These are phyloP conservation scores for Hypoxylon intermedium DNA, from an alignment of 495 filamentous ascomycete species.

Conservation along the genomic window DNA sequence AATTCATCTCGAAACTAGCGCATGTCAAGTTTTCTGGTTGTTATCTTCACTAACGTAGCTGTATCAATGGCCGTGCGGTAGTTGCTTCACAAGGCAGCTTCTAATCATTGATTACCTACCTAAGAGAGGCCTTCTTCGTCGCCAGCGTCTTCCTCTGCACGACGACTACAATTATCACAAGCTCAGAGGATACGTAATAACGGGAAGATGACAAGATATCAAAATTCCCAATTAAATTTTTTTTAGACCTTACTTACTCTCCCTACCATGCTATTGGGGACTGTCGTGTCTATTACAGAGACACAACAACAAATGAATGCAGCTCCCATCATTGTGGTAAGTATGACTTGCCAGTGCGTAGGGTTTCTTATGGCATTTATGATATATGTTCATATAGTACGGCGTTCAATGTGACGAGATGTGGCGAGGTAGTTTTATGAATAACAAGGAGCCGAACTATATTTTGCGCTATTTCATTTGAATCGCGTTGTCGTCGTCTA, in stretches of 20 bases:
- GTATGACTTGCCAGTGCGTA: constrained; percentile 59
- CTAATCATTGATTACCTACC: constrained; percentile 62
- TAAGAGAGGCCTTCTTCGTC: constrained; percentile 71
- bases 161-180: constrained; percentile 67
- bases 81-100: constrained; percentile 58
- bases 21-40: constrained; percentile 30
- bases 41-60: constrained; percentile 60
- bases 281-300: constrained; percentile 54
- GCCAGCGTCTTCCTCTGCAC: constrained; percentile 71
- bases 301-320: constrained; percentile 52
- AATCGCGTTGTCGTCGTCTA: constrained; percentile 59
- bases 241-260: constrained; percentile 67
- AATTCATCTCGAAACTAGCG: constrained; percentile 5
- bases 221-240: no score
- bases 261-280: constrained; percentile 61
- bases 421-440: constrained; percentile 51
- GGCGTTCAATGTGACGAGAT: constrained; percentile 65
- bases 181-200: constrained; percentile 64
- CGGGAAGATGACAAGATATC: constrained; percentile 44
- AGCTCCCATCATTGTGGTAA: constrained; percentile 56
- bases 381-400: constrained; percentile 64
- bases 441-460: no score
- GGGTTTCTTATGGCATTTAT: constrained; percentile 57
- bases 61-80: constrained; percentile 62
- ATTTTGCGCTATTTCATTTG: constrained; percentile 60